These are phyloP conservation scores for Lavandula angustifolia DNA, from an alignment of 257 asterid genomes.

Conservation along the genomic window DNA sequence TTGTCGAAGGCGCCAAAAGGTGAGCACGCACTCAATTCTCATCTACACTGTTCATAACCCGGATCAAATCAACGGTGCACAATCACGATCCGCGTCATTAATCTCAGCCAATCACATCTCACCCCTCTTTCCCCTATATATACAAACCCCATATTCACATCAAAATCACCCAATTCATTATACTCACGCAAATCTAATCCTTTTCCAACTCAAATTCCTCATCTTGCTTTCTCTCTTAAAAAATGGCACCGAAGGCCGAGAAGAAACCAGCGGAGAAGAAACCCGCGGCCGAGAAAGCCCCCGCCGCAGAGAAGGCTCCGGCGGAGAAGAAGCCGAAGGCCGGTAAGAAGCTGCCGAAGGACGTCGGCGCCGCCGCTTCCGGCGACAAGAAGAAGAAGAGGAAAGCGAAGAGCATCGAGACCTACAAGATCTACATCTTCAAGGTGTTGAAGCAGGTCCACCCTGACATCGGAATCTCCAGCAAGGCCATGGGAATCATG, in stretches of 20 bases:
- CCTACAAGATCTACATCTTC: slow-evolving; percentile 80
- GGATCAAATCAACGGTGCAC: background rate
- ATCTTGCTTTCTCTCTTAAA: background rate
- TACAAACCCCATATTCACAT: background rate
- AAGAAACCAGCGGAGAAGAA: slow-evolving; percentile 72
- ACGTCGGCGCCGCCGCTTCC: slow-evolving; percentile 44
- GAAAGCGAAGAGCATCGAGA: slow-evolving; percentile 48
- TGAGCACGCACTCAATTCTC: background rate
- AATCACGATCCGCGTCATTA: no score
- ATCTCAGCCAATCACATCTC: slow-evolving; percentile 32
- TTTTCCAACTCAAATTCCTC: background rate
- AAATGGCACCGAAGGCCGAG: slow-evolving; percentile 63
- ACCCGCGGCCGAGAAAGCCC: slow-evolving; percentile 64
- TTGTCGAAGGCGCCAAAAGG: slow-evolving; percentile 13
- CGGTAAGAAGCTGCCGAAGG: slow-evolving; percentile 72
- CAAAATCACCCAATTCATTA: background rate
- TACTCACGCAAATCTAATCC: background rate
- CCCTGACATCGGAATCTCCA: slow-evolving; percentile 71
- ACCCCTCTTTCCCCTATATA: slow-evolving; percentile 31
- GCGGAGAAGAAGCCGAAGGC: slow-evolving; percentile 72
- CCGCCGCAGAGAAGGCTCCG: slow-evolving; percentile 70
- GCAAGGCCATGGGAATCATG: slow-evolving; percentile 85
- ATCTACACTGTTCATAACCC: slow-evolving; percentile 30
- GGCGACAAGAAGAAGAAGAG: slow-evolving; percentile 73
- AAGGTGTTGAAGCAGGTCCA: slow-evolving; percentile 78